Evolutionary conservation across 2,329 filamentous ascomycete species (phyloP), one percentile per base, ranked within the genome.

Genomic region (Fusarium chlamydosporum): DNA sequence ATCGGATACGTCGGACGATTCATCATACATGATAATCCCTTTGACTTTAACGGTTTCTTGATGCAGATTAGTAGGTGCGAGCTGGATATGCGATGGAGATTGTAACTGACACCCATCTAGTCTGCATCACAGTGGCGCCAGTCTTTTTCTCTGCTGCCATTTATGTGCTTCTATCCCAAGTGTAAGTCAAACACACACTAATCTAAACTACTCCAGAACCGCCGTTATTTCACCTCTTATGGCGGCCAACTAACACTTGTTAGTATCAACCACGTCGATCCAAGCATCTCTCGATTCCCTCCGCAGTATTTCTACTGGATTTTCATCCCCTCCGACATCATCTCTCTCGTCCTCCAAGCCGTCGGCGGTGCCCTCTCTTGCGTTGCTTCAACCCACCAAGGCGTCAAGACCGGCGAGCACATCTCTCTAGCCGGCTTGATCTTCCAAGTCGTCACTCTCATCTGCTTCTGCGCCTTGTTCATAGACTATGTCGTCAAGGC

Each of bases 1-100:
- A 72, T 89, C 31, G 89, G 89, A 29, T 91, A 92, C 62, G 78
- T 79, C 1, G 89, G 87, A 3, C 82, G 89, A 4, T 77, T 90
- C 29, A 74, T 87, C 56, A 79, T 89, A 43, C 80, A 86, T 64
- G 64, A 83, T 34, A 86, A 90, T 60, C 86, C 88, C 0, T 91
- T 88, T 71, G 78, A 74, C 42, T 84, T 89, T 71, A 73, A 72
- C 10, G 86, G 83, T 0, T 92, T 91, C 72, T 81, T 91, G 70
- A 83, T 90, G n/a, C 87, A 91, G 73, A 89, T 90, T 61, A 80
- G 84, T 83, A 88, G n/a, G 71, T 73, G 7, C 4, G 7, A 26
- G 13, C 15, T 51, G 3, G n/a, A n/a, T 16, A 2, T n/a, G 7
- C 23, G 23, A 23, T 6, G 23, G 23, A 6, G 8, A 40, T 12